Evolutionary conservation across 2,329 filamentous ascomycete genomes (phyloP).

Genomic region (Orbilia javanica): DNA sequence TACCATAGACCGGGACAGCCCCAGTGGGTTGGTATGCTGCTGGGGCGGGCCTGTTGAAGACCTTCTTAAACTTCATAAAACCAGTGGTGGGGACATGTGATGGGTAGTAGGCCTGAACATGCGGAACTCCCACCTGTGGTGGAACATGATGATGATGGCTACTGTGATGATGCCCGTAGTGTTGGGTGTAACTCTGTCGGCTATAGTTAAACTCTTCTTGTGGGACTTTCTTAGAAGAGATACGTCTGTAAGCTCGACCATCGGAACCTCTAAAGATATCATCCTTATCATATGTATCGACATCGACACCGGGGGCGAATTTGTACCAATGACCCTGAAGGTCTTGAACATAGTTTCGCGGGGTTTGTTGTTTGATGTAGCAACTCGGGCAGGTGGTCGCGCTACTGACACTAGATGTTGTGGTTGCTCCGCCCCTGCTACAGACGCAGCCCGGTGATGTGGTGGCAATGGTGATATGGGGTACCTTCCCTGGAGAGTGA

Average conservation of each 20-base stretch:
- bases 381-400: constrained; percentile 38
- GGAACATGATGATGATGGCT: not conserved
- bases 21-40: constrained; percentile 6
- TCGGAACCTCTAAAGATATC: constrained; percentile 54
- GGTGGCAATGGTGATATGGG: constrained; percentile 37
- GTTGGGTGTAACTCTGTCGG: not conserved
- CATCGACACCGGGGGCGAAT: constrained; percentile 34
- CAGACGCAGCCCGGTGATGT: constrained; percentile 39
- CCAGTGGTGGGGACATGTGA: constrained; percentile 3
- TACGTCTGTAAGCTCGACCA: constrained; percentile 40
- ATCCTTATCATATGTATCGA: constrained; percentile 33
- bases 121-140: not conserved
- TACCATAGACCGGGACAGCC: constrained; percentile 11
- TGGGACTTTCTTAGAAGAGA: constrained; percentile 46
- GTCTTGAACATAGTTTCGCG: constrained; percentile 46
- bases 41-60: constrained; percentile 22
- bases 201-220: constrained; percentile 31
- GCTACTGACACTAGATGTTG: constrained; percentile 16
- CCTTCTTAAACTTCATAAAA: constrained; percentile 46
- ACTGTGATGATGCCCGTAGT: constrained; percentile 6
- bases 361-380: constrained; percentile 56
- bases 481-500: constrained; percentile 33
- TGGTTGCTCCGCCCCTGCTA: constrained; percentile 24
- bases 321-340: constrained; percentile 40
- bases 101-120: constrained; percentile 5